Conservation (phyloP, 2,329 filamentous ascomycete species). For the Cladorrhinum sp. region DNA sequence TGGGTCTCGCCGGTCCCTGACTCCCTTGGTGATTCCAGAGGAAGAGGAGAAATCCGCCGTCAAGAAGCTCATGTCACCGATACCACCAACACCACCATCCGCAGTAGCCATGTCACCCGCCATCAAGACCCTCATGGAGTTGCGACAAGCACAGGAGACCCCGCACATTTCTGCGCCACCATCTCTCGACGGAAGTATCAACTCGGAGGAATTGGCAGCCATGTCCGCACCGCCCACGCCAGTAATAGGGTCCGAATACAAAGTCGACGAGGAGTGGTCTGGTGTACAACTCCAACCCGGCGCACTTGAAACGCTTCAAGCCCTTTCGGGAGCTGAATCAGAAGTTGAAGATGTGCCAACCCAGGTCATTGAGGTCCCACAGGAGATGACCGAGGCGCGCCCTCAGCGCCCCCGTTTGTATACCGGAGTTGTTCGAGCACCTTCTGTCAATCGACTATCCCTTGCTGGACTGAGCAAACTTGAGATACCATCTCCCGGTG, state of each 20-base stretch:
- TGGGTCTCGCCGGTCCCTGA: conserved; percentile 38
- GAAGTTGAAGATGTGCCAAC: conserved; percentile 60
- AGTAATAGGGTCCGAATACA: conserved; percentile 58
- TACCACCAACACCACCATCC: conserved; percentile 61
- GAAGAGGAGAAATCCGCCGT: conserved; percentile 36
- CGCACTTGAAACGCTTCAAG: conserved; percentile 76
- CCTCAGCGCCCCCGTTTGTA: conserved; percentile 51
- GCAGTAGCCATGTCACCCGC: conserved; percentile 74
- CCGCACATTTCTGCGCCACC: conserved; percentile 78
- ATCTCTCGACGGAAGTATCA: conserved; percentile 83
- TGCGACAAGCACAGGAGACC: conserved; percentile 60
- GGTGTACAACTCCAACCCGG: conserved; percentile 74
- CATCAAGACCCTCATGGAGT: conserved; percentile 67
- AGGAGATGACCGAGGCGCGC: conserved; percentile 49
- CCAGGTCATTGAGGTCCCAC: conserved; percentile 51
- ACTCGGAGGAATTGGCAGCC: conserved; percentile 80
- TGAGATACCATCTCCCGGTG: conserved; percentile 86
- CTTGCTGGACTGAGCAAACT: conserved; percentile 73
- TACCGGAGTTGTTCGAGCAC: conserved; percentile 38
- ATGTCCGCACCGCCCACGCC: conserved; percentile 85
- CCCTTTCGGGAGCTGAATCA: conserved; percentile 58
- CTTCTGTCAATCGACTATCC: conserved; percentile 54
- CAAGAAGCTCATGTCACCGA: conserved; percentile 56
- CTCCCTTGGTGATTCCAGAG: conserved; percentile 53
- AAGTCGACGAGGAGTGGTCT: conserved; percentile 62